Base-by-base conservation (phyloP, 2,329 filamentous ascomycete species). In the Metarhizium album region DNA sequence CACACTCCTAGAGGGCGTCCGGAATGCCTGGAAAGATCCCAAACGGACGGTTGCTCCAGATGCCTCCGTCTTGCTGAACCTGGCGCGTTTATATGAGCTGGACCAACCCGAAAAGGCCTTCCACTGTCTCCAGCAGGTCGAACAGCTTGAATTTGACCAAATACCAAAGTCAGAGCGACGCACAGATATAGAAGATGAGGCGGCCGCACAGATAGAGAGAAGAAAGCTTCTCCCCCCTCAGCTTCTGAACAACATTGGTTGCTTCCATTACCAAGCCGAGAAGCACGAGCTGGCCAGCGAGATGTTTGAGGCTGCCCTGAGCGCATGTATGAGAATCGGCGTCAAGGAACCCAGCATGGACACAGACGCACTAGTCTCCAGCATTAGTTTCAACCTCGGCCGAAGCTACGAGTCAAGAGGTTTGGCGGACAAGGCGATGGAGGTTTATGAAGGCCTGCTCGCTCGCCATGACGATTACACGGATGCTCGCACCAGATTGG, bases 341-440 rank as follows among this genome's bases (percentile, higher is more conserved):
- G 84, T 89, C 60, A 84, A 82, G 59, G 85, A 90, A 42, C 79
- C 84, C 48, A 79, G 81, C 1, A 78, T 84, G 54, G 93, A 97
- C 63, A 90, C 85, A 0, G 93, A 98, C 68, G 89, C 90, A 14
- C 75, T 98, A 4, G 85, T 97, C 24, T 95, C 91, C 0, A 95
- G 90, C 2, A 95, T 98, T 65, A 95, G 89, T 64, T 98, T 93
- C 76, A 98, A 97, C 62, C 80, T 98, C 40, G 93, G 87, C 27
- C 82, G 93, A 52, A 95, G 90, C 52, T 96, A 96, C 61, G 93
- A 98, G 71, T 84, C 87, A 0, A 83, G 87, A 49, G 84, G 86
- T 35, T 77, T 91, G 64, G 75, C 81, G 6, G 87, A 94, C 38
- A 84, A 95, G 67, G 93, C 93, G 1, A 82, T 87, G 54, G 86